These are phyloP conservation scores for Collybiopsis luxurians DNA, from an alignment of 768 basidiomycete species.

Conservation along the genomic window DNA sequence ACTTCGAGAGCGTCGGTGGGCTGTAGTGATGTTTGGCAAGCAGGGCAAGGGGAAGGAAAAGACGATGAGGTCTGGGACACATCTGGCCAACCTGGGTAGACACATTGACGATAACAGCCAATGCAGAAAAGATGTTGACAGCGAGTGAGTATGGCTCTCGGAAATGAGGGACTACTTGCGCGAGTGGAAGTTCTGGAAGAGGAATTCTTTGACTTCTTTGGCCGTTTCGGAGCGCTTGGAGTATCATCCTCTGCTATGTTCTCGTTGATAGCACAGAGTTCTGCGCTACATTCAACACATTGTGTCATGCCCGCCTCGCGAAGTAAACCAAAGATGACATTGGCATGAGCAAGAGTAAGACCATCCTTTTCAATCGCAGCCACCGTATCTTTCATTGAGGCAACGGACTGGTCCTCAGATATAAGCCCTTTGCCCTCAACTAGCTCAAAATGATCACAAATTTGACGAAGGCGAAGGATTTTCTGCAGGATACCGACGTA, in stretches of 20 bases:
- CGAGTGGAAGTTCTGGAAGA: constrained; percentile 71
- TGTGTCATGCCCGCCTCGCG: constrained; percentile 86
- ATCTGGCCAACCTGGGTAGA: constrained; percentile 81
- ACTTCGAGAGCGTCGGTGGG: constrained; percentile 83
- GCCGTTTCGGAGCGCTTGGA: constrained; percentile 42
- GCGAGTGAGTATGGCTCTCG: constrained; percentile 76
- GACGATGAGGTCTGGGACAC: constrained; percentile 21
- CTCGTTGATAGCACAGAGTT: constrained; percentile 59
- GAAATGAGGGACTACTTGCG: constrained; percentile 64
- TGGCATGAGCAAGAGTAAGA: constrained; percentile 69
- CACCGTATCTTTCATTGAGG: constrained; percentile 79
- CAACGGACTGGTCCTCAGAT: constrained; percentile 43
- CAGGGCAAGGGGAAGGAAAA: constrained; percentile 64
- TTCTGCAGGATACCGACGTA: constrained; percentile 97
- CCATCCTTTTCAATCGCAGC: constrained; percentile 77
- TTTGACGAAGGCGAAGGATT: constrained; percentile 93
- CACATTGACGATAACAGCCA: constrained; percentile 76
- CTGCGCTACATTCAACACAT: constrained; percentile 83
- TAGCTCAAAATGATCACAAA: constrained; percentile 94
- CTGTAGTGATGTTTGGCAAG: constrained; percentile 68
- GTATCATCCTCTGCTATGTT: constrained; percentile 52
- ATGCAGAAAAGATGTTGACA: constrained; percentile 95
- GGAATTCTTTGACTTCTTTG: constrained; percentile 47
- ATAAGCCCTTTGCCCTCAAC: constrained; percentile 65
- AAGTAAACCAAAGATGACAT: constrained; percentile 80